phyloP scores from a whole-genome alignment of 2,329 filamentous ascomycete species.

The Metarhizium rileyi region DNA sequence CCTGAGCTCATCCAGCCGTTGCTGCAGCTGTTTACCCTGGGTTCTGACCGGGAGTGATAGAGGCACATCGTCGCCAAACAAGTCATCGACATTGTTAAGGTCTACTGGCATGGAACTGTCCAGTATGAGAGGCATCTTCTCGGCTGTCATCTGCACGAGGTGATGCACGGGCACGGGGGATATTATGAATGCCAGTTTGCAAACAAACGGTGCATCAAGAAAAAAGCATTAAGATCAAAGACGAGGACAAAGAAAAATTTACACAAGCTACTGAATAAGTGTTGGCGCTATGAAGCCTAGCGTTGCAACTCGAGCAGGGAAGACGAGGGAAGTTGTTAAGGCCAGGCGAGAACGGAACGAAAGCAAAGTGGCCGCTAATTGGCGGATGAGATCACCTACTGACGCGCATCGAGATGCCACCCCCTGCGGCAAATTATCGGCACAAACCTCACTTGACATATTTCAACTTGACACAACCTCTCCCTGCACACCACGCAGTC shows the following conservation, averaged over 20 bases:
- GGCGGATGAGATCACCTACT: too few species aligned
- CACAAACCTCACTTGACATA: background rate
- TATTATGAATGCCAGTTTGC: background rate
- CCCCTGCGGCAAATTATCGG: slow-evolving; percentile 6
- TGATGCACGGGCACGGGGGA: background rate
- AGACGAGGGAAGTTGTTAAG: too few species aligned
- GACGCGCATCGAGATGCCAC: too few species aligned
- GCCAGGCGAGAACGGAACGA: too few species aligned
- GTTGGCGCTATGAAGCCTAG: background rate
- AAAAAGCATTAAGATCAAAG: background rate
- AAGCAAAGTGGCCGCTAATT: too few species aligned
- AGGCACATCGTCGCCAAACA: slow-evolving; percentile 64
- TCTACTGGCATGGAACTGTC: slow-evolving; percentile 36
- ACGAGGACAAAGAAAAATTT: background rate
- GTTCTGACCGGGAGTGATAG: slow-evolving; percentile 39
- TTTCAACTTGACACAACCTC: too few species aligned
- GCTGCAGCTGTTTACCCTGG: slow-evolving; percentile 52
- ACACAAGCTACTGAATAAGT: background rate
- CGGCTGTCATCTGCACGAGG: slow-evolving; percentile 21
- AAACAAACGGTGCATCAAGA: background rate
- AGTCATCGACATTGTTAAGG: slow-evolving; percentile 57
- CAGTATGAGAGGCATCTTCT: slow-evolving; percentile 35
- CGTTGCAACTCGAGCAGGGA: too few species aligned
- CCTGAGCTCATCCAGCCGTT: slow-evolving; percentile 68
- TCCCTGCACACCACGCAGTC: too few species aligned